These are phyloP conservation scores for Lactarius vividus DNA, from an alignment of 768 basidiomycete genomes.

Conservation along the genomic window DNA sequence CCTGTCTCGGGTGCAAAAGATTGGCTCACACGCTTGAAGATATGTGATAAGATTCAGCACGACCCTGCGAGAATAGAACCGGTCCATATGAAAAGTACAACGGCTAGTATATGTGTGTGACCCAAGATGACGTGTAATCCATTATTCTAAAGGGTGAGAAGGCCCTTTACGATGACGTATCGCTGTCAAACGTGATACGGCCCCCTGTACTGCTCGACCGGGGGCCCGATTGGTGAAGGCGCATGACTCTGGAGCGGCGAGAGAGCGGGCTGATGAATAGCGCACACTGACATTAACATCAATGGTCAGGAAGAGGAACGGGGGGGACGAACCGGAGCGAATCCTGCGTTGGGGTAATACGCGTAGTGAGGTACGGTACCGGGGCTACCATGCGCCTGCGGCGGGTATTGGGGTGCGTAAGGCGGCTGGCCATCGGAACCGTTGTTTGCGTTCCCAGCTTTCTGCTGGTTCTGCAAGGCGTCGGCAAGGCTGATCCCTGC, in stretches of 20 bases:
- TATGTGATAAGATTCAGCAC: not conserved
- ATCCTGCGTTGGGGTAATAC: constrained; percentile 10
- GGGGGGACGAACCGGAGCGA: not conserved
- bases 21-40: not conserved
- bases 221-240: constrained; percentile 3
- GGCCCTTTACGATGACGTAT: not conserved
- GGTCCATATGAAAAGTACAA: not conserved
- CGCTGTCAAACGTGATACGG: not conserved
- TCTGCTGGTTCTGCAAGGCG: not conserved
- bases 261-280: not conserved
- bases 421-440: not conserved
- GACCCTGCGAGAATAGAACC: not conserved
- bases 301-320: not conserved
- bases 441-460: not conserved
- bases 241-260: constrained; percentile 1
- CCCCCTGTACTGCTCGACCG: not conserved
- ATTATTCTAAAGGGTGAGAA: not conserved
- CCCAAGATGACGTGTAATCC: not conserved
- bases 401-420: constrained; percentile 10
- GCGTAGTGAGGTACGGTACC: not conserved
- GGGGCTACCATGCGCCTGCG: not conserved
- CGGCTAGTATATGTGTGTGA: not conserved
- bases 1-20: not conserved
- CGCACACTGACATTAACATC: not conserved
- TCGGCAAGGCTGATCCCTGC: not conserved